Percentiles rank a stretch among this genome's conserved stretches.
phyloP scores from a whole-genome alignment of 768 basidiomycete genomes.

The Amyloporia xantha region DNA sequence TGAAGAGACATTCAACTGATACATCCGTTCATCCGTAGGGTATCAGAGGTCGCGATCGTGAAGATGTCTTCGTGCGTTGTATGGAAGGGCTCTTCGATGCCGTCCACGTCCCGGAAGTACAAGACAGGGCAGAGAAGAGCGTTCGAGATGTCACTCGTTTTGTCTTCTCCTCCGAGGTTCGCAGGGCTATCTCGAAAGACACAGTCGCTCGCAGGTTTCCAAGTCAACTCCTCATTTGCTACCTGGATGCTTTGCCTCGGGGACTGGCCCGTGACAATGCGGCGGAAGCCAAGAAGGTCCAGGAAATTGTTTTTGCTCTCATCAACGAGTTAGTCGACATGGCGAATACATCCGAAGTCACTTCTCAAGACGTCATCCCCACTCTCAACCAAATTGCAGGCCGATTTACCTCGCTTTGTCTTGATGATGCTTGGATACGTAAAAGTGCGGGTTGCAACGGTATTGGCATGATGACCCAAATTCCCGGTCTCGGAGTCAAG shows the following conservation, averaged over 20 bases:
- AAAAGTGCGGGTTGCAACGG: conserved; percentile 89
- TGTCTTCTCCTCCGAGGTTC: conserved; percentile 72
- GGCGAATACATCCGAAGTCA: conserved; percentile 38
- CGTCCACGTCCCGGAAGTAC: conserved; percentile 59
- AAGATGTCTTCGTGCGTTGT: conserved; percentile 61
- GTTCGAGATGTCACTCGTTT: conserved; percentile 62
- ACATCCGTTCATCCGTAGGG: conserved; percentile 40
- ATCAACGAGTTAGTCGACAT: conserved; percentile 61
- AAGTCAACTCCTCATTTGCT: conserved; percentile 55
- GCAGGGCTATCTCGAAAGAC: conserved; percentile 49
- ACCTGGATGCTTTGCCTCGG: conserved; percentile 76
- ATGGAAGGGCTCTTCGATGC: conserved; percentile 79
- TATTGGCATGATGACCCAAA: conserved; percentile 70
- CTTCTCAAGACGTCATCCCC: conserved; percentile 49
- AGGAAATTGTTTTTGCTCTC: conserved; percentile 52
- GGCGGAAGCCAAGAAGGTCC: conserved; percentile 54
- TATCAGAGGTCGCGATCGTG: conserved; percentile 62
- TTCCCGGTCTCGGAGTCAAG: conserved; percentile 61
- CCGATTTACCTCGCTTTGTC: conserved; percentile 79
- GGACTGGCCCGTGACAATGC: conserved; percentile 62
- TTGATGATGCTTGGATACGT: conserved; percentile 84
- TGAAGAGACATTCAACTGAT: neutral
- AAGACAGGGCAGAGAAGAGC: conserved; percentile 62
- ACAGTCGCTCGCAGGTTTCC: conserved; percentile 45
- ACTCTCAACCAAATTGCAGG: conserved; percentile 78